Base-by-base conservation (phyloP, 805 yeast genomes). In the Metahyphopichia silvanorum region DNA sequence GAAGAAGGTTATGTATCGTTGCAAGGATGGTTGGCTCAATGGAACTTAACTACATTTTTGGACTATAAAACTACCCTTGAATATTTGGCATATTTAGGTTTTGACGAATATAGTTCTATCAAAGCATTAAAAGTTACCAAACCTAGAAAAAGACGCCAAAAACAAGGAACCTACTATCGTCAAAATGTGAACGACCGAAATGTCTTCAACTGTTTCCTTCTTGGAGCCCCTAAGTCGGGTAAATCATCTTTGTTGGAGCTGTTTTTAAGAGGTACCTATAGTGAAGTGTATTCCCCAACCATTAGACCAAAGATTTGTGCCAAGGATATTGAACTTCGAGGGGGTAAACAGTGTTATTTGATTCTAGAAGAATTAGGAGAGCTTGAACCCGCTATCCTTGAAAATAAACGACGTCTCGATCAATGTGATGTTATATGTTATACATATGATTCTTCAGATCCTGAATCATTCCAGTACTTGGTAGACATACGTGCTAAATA, bases 11-110 rank as follows among this genome's bases (percentile, higher is more conserved):
- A 79, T 52, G 88, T 93, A 4, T 87, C 98, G 0, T 59, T 93
- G 17, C 98, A 94, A 61, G 98, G 99, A 3, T 93, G 99, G 99
- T 62, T 93, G 23, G 98, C 98, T 0, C 98, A 91, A 50, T 93
- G 99, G 99, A 82, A 91, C 46, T 84, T 93, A 85, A 87, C 96
- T 1, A 91, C 98, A 0, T 88, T 78, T 44, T 63, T 93, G 19
- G 95, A 89, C 47, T 78, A 84, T 51, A 78, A 74, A 45, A 82
- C 87, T 1, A 88, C 98, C 0, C 69, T 93, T 31, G 94, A 87
- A 31, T 93, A 91, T 49, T 60, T 93, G 40, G 95, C 94, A 0
- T 86, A 86, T 60, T 70, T 93, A 35, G 99, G 98, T 0, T 91
- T 83, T 51, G 95, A 86, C 39, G 74, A 66, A 49, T 63, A 60